Conservation (phyloP, 768 basidiomycete species). For the Calvatia gigantea region DNA sequence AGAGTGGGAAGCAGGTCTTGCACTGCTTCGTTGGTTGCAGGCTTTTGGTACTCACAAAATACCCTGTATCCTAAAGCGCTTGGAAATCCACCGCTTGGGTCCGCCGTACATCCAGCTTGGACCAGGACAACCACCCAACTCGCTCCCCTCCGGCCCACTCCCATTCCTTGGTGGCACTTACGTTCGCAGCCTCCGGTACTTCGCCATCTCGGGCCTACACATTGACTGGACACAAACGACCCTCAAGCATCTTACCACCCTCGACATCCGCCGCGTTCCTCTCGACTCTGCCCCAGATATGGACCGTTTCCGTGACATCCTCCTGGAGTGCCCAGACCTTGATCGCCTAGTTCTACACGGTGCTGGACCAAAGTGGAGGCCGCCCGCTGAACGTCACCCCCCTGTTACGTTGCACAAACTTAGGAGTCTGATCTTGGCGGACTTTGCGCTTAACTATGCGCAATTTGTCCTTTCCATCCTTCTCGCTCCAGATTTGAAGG, state of each 20-base stretch:
- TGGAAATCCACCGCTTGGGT: conserved; percentile 64
- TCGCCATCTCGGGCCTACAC: conserved; percentile 57
- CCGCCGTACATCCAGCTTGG: conserved; percentile 43
- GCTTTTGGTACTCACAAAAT: conserved; percentile 27
- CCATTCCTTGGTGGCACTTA: conserved; percentile 49
- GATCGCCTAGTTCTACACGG: conserved; percentile 57
- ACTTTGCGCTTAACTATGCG: conserved; percentile 47
- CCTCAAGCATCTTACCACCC: conserved; percentile 51
- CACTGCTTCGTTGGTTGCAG: conserved; percentile 47
- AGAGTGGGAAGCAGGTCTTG: conserved; percentile 50
- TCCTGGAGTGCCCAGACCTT: conserved; percentile 45
- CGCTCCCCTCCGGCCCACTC: conserved; percentile 26
- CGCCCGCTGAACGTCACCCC: conserved; percentile 11
- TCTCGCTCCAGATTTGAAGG: conserved; percentile 52
- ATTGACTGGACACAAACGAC: conserved; percentile 53
- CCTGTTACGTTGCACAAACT: conserved; percentile 50
- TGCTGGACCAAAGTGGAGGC: conserved; percentile 48
- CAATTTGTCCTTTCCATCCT: conserved; percentile 45
- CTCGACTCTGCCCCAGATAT: conserved; percentile 48
- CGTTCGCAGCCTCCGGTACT: conserved; percentile 42
- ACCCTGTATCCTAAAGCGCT: conserved; percentile 48
- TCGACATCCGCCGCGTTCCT: conserved; percentile 64
- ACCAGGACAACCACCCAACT: conserved; percentile 30
- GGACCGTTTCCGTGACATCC: conserved; percentile 48
- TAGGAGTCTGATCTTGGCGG: conserved; percentile 52